Conservation (phyloP, 306 rosid genomes). For the Gynostemma pentaphyllum region DNA sequence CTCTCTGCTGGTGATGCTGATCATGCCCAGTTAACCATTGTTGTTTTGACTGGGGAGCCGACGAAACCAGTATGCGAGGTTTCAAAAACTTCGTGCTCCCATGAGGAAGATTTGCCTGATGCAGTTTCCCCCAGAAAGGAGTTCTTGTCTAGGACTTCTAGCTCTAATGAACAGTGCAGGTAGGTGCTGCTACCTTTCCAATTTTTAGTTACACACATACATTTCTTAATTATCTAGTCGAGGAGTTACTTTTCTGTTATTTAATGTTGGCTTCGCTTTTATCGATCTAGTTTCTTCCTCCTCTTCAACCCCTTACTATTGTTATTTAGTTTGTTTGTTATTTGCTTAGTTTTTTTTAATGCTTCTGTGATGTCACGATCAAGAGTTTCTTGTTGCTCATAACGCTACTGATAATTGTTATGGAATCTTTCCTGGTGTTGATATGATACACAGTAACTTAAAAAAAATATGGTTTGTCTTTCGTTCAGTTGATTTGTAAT, state of each 20-base stretch:
- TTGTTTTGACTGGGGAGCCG: slow-evolving; percentile 11
- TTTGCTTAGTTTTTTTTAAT: not conserved
- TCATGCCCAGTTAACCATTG: slow-evolving; percentile 13
- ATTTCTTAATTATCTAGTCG: not conserved
- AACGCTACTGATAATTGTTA: not conserved
- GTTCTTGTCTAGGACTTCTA: slow-evolving; percentile 14
- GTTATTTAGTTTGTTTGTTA: not conserved
- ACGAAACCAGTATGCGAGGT: slow-evolving; percentile 6
- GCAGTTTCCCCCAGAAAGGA: slow-evolving; percentile 22
- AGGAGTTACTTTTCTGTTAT: not conserved
- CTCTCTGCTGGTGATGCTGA: slow-evolving; percentile 7
- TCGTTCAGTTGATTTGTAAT: not conserved
- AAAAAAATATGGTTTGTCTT: too few species aligned
- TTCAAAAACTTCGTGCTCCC: slow-evolving; percentile 2
- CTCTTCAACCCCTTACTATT: not conserved
- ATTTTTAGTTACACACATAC: not conserved
- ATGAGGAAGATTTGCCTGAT: not conserved
- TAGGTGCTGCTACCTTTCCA: not conserved
- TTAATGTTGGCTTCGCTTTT: not conserved
- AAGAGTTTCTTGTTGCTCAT: not conserved
- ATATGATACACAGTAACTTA: not conserved
- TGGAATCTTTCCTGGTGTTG: not conserved
- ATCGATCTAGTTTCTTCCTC: not conserved
- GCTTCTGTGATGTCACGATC: not conserved
- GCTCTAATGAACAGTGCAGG: slow-evolving; percentile 41